These are phyloP conservation scores for Solanum ossicruentum DNA, from an alignment of 257 asterid species.

Conservation along the genomic window DNA sequence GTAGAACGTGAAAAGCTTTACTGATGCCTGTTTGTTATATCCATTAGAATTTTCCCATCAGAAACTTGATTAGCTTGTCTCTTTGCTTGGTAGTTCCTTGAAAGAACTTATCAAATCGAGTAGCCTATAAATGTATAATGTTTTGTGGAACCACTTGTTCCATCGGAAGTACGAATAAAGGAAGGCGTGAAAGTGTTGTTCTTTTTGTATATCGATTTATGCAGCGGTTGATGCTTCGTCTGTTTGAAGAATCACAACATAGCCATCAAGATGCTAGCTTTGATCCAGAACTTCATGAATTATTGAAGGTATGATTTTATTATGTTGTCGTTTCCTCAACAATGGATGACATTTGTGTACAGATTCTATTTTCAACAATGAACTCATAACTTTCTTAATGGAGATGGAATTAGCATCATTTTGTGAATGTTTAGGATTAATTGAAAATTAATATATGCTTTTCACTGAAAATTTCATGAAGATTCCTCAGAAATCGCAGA, in stretches of 20 bases:
- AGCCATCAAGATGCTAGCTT: constrained; percentile 21
- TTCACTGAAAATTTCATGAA: not conserved
- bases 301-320: constrained; percentile 48
- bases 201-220: not conserved
- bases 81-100: not conserved
- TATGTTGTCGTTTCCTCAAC: not conserved
- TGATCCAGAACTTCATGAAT: constrained; percentile 28
- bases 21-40: not conserved
- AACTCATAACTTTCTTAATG: not conserved
- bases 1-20: not conserved
- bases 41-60: not conserved
- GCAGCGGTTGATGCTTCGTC: constrained; percentile 64
- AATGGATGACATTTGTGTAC: not conserved
- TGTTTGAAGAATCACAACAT: constrained; percentile 24
- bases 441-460: not conserved
- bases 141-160: not conserved
- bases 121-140: not conserved
- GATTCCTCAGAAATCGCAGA: not conserved
- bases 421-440: not conserved
- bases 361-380: not conserved
- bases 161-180: not conserved
- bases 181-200: not conserved
- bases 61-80: not conserved
- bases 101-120: not conserved
- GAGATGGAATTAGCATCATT: not conserved